Evolutionary conservation across 2,329 filamentous ascomycete genomes (phyloP).

Genomic region (Didymella exigua): DNA sequence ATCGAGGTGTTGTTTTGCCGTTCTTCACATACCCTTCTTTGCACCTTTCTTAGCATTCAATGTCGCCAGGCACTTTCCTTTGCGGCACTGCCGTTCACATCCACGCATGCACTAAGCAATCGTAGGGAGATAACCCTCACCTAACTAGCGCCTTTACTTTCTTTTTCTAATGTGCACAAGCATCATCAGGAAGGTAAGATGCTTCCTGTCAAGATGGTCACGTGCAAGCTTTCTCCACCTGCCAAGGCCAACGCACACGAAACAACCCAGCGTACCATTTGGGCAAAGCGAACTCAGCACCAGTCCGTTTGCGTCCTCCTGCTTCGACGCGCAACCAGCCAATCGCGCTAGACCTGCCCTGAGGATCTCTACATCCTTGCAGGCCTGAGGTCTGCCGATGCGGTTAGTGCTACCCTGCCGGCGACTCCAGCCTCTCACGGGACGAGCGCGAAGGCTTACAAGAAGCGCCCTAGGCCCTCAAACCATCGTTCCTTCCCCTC

Average conservation of each 20-base stretch:
- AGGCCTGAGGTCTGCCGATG: conserved; percentile 2
- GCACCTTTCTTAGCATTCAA: not conserved
- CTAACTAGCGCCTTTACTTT: too few species aligned
- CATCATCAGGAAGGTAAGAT: too few species aligned
- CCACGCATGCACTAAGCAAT: too few species aligned
- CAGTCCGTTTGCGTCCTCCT: conserved; percentile 9
- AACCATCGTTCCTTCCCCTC: conserved; percentile 45
- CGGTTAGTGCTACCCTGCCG: conserved; percentile 7
- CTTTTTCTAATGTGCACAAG: too few species aligned
- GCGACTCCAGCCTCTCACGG: conserved; percentile 42
- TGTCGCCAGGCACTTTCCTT: not conserved
- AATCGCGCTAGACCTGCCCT: conserved; percentile 28
- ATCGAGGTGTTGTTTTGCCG: not conserved
- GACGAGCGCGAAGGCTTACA: conserved; percentile 42
- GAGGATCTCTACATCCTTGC: conserved; percentile 16
- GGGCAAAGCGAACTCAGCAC: conserved; percentile 2
- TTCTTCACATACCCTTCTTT: too few species aligned
- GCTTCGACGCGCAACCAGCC: conserved; percentile 16
- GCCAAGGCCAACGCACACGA: not conserved
- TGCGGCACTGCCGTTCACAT: too few species aligned
- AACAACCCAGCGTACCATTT: not conserved
- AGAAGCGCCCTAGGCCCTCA: conserved; percentile 40
- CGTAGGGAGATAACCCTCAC: too few species aligned
- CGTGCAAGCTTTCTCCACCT: not conserved
- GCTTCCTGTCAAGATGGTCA: too few species aligned